Percentiles rank a stretch among this genome's conserved stretches.
Evolutionary conservation across 805 yeast genomes (phyloP).

Genomic region (Komagataella pastoris): DNA sequence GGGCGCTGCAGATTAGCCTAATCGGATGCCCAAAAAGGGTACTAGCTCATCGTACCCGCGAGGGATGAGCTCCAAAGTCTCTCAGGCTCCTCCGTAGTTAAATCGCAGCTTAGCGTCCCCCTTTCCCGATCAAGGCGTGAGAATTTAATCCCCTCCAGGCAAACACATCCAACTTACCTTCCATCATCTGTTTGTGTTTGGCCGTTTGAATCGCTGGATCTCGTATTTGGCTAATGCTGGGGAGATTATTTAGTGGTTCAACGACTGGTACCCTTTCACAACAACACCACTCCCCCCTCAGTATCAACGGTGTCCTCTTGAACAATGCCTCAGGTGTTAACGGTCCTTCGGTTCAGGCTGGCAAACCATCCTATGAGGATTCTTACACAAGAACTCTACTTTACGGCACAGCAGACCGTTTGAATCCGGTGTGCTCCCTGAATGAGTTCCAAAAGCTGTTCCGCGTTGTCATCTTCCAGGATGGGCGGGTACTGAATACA

Average conservation of each 20-base stretch:
- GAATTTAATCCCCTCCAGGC: not conserved
- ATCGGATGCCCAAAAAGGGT: not conserved
- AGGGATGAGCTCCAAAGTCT: not conserved
- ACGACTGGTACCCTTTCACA: not conserved
- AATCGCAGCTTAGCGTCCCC: not conserved
- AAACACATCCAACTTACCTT: not conserved
- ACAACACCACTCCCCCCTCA: not conserved
- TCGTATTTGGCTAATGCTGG: not conserved
- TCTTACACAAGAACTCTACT: slow-evolving; percentile 29
- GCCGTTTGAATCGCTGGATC: not conserved
- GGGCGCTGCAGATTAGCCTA: not conserved
- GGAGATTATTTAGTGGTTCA: not conserved
- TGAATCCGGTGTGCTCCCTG: slow-evolving; percentile 4
- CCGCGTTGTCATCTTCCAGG: slow-evolving; percentile 34
- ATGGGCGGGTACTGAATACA: slow-evolving; percentile 29
- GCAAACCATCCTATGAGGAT: slow-evolving; percentile 20
- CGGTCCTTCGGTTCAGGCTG: not conserved
- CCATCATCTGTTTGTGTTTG: not conserved
- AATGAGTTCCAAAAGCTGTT: slow-evolving; percentile 10
- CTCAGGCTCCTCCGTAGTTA: not conserved
- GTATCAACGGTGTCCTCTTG: not conserved
- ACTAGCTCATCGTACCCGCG: not conserved
- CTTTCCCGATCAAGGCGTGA: not conserved
- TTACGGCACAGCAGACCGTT: slow-evolving; percentile 24
- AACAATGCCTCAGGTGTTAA: not conserved